These are phyloP conservation scores for Boletus vermiculosoides DNA, from an alignment of 768 basidiomycete species.

Conservation along the genomic window DNA sequence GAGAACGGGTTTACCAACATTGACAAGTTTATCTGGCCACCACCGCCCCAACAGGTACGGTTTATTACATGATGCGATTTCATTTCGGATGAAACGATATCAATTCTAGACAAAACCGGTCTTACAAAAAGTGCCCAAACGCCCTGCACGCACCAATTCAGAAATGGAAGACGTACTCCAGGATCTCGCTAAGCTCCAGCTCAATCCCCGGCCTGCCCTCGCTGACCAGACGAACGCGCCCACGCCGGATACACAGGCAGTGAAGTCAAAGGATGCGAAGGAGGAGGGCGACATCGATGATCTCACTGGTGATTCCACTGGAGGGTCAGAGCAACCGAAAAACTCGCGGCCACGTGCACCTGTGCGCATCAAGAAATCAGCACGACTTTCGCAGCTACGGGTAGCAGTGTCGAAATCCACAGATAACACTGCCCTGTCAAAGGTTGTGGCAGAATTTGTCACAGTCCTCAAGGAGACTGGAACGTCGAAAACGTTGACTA, in stretches of 20 bases:
- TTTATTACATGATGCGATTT: not conserved
- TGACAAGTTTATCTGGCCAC: conserved; percentile 73
- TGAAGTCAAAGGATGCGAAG: conserved; percentile 28
- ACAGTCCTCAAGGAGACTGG: conserved; percentile 57
- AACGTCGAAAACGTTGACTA: conserved; percentile 63
- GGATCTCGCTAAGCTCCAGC: conserved; percentile 56
- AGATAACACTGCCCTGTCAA: conserved; percentile 55
- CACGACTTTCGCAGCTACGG: conserved; percentile 49
- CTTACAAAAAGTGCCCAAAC: conserved; percentile 13
- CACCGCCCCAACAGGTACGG: conserved; percentile 41
- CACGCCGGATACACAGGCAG: conserved; percentile 30
- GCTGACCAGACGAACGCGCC: conserved; percentile 49
- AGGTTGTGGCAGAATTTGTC: conserved; percentile 58
- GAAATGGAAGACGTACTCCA: conserved; percentile 58
- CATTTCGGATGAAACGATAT: conserved; percentile 1
- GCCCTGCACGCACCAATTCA: conserved; percentile 30
- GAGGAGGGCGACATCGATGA: conserved; percentile 40
- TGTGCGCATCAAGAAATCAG: conserved; percentile 42
- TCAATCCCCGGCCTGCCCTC: conserved; percentile 50
- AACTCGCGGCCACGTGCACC: conserved; percentile 30
- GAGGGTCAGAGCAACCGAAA: conserved; percentile 30
- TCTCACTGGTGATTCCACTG: conserved; percentile 39
- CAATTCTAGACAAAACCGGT: conserved; percentile 32
- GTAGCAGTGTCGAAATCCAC: conserved; percentile 43
- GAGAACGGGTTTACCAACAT: conserved; percentile 56